Percentiles rank a stretch among this genome's conserved stretches.
These are phyloP conservation scores for Lenzites betulinus DNA, from an alignment of 768 basidiomycete species.

Conservation along the genomic window DNA sequence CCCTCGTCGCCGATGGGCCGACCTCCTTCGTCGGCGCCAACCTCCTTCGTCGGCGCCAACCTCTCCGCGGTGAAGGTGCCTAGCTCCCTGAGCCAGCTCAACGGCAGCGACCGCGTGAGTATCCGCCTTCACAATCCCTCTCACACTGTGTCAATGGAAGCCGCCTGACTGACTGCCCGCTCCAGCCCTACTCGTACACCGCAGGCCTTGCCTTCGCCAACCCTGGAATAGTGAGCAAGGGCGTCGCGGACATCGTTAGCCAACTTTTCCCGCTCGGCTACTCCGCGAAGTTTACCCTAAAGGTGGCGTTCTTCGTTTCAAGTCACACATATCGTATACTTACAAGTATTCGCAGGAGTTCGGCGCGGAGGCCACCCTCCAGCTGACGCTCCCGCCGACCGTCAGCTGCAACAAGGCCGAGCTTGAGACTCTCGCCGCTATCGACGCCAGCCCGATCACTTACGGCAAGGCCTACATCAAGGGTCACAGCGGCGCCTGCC, in stretches of 20 bases:
- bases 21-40: background rate
- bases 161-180: background rate
- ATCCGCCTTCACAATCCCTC: background rate
- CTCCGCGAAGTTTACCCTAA: background rate
- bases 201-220: background rate
- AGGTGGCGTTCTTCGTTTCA: background rate
- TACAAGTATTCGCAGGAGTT: background rate
- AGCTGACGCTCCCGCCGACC: background rate
- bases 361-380: background rate
- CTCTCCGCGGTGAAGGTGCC: too few species aligned
- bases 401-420: conserved; percentile 4
- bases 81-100: background rate
- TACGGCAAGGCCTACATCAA: conserved; percentile 7
- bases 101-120: background rate
- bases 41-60: background rate
- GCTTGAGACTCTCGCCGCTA: background rate
- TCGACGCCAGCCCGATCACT: background rate
- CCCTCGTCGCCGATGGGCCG: background rate
- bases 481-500: background rate
- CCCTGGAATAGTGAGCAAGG: background rate
- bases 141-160: background rate
- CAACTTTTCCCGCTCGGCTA: background rate
- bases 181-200: background rate
- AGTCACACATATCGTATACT: too few species aligned
- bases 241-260: background rate